Evolutionary conservation across 768 basidiomycete genomes (phyloP).

Genomic region (Phaeolepiota aurea): DNA sequence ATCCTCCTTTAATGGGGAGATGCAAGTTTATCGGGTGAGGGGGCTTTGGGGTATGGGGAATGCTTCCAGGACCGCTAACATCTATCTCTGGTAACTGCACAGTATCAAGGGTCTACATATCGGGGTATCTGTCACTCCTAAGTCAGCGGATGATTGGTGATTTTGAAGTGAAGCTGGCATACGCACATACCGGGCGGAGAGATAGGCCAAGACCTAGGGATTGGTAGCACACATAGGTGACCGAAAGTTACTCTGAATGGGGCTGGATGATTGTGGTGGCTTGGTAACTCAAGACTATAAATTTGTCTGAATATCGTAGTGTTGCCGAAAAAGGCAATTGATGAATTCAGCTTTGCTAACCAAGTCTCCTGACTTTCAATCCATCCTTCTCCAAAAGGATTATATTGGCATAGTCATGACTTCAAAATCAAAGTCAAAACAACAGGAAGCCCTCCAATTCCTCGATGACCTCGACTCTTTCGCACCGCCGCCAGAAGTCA

Average conservation of each 20-base stretch:
- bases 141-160: too few species aligned
- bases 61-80: too few species aligned
- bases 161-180: too few species aligned
- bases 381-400: neutral
- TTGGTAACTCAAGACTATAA: neutral
- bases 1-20: too few species aligned
- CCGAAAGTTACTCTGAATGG: neutral
- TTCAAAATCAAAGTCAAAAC: constrained; percentile 63
- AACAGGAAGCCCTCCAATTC: constrained; percentile 85
- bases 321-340: neutral
- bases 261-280: neutral
- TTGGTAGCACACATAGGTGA: too few species aligned
- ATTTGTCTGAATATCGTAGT: neutral
- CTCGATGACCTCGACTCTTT: constrained; percentile 92
- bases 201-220: too few species aligned
- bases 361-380: neutral
- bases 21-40: too few species aligned
- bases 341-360: neutral
- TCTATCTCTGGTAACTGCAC: too few species aligned
- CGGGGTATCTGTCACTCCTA: too few species aligned
- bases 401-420: constrained; percentile 17
- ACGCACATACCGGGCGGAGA: too few species aligned
- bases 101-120: too few species aligned
- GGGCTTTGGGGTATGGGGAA: too few species aligned
- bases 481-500: constrained; percentile 24